phyloP scores from a whole-genome alignment of 1,284 basidiomycete genomes.

The Leccinum ponderosum region DNA sequence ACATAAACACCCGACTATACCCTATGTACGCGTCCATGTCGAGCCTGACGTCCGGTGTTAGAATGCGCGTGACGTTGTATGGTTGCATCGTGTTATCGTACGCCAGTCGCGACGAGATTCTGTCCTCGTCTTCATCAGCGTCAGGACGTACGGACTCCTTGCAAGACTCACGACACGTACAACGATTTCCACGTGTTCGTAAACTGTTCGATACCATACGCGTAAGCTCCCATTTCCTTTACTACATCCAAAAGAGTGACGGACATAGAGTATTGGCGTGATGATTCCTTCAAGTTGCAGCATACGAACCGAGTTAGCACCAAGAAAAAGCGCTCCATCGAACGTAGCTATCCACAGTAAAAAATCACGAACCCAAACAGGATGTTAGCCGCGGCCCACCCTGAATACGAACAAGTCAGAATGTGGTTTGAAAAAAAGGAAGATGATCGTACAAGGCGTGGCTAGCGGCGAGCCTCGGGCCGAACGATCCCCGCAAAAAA shows the following conservation, averaged over 20 bases:
- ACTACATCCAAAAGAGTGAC: constrained; percentile 6
- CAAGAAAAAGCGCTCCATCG: background rate
- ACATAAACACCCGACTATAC: constrained; percentile 73
- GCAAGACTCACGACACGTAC: constrained; percentile 37
- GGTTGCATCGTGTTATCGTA: constrained; percentile 49
- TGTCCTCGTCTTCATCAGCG: constrained; percentile 7
- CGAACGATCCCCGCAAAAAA: background rate
- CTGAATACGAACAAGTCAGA: constrained; percentile 18
- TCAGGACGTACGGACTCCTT: background rate
- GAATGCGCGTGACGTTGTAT: constrained; percentile 62
- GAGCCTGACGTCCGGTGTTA: constrained; percentile 50
- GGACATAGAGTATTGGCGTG: constrained; percentile 45
- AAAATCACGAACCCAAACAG: constrained; percentile 64
- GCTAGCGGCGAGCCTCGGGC: constrained; percentile 40
- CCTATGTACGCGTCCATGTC: constrained; percentile 54
- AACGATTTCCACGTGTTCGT: constrained; percentile 47
- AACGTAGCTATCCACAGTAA: constrained; percentile 37
- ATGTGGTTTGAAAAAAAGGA: background rate
- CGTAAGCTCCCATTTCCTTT: constrained; percentile 1
- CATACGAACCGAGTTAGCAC: constrained; percentile 23
- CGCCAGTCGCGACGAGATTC: constrained; percentile 30
- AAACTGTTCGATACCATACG: constrained; percentile 43
- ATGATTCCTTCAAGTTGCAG: constrained; percentile 44
- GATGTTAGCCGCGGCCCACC: constrained; percentile 65
- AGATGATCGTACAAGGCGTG: constrained; percentile 28